Evolutionary conservation across 2,329 filamentous ascomycete genomes (phyloP), one percentile per base, ranked within the genome.

Genomic region (Aspergillus ustus): DNA sequence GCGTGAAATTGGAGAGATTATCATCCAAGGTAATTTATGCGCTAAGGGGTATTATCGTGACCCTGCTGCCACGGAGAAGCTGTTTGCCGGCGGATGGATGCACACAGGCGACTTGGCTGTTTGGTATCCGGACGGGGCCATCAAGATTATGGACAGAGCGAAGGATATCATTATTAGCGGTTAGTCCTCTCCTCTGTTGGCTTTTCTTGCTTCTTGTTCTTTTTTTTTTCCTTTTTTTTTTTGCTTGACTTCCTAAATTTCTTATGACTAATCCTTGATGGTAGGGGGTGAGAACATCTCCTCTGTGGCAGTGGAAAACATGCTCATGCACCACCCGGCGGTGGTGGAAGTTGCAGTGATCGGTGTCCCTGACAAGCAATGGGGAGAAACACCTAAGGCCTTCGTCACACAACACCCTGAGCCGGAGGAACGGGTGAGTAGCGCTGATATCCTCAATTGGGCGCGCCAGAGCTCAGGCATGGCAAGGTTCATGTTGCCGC

Each of bases 81-180:
- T 99, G 25, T 98, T 96, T 76, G 88, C 87, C 0, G 95, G 95
- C 7, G 93, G 93, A 3, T 92, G 89, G 19, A 80, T 93, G 70
- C 95, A 97, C 78, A 94, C 91, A 15, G 95, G 95, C 0, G 95
- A 99, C 75, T 78, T 99, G 52, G 95, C 95, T 1, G 93, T 98
- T 0, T 93, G 91, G 91, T 91, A 97, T 79, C 85, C 90, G 0
- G 95, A 98, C 74, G 93, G 94, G 1, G 90, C 91, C 61, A 89
- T 93, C 49, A 92, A 98, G 80, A 97, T 99, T 65, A 81, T 96
- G 61, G 95, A 99, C 78, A 86, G 95, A 22, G 91, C 92, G 15
- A 99, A 99, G 81, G 95, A 99, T 73, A 97, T 99, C 57, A 99
- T 99, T 72, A 99, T 99, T 65, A 96, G 91, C 57, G 91, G 91